Evolutionary conservation across 2,329 filamentous ascomycete species (phyloP).

Genomic region (Scytalidium sp.): DNA sequence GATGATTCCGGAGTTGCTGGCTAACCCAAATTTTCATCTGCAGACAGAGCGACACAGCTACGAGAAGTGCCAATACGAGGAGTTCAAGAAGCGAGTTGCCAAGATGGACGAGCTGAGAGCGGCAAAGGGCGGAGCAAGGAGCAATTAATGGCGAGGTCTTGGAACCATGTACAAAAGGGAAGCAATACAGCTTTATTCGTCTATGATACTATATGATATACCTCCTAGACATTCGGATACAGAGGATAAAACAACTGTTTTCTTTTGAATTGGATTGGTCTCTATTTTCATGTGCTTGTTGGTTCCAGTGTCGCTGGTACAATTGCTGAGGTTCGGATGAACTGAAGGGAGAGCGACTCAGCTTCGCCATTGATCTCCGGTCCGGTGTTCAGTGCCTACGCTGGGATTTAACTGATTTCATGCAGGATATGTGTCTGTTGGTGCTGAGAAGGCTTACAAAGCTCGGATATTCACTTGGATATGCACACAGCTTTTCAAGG

Average conservation of each 20-base stretch:
- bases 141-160: conserved; percentile 60
- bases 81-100: conserved; percentile 96
- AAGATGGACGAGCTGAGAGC: conserved; percentile 98
- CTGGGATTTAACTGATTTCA: no score
- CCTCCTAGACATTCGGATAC: neutral
- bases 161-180: neutral
- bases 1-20: neutral
- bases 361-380: no score
- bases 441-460: no score
- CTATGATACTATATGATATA: neutral
- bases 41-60: conserved; percentile 96
- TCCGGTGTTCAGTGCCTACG: no score
- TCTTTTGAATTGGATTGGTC: neutral
- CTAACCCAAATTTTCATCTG: conserved; percentile 11
- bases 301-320: no score
- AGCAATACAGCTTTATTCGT: neutral
- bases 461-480: no score
- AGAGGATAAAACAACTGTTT: neutral
- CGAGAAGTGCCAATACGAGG: conserved; percentile 98
- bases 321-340: neutral
- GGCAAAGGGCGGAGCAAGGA: conserved; percentile 78
- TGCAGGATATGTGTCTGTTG: no score
- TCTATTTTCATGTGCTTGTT: no score
- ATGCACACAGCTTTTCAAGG: no score
- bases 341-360: neutral